Evolutionary conservation across 345 rosid genomes (phyloP).

Genomic region (Laguncularia racemosa): DNA sequence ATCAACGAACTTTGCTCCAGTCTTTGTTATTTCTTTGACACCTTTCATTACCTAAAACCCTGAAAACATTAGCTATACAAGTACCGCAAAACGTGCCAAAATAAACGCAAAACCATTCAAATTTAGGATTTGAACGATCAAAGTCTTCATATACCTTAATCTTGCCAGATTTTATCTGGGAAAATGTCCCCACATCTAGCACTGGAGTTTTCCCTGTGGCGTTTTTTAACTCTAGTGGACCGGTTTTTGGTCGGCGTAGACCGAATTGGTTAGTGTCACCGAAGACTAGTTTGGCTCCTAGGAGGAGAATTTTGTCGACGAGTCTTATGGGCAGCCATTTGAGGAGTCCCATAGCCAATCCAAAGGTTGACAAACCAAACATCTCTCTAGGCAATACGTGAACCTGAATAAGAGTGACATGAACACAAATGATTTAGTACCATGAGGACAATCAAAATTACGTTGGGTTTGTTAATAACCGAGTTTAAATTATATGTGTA

Average conservation of each 20-base stretch:
- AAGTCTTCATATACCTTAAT: conserved; percentile 44
- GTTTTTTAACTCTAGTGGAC: conserved; percentile 83
- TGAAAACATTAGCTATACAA: no score
- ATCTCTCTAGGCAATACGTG: conserved; percentile 90
- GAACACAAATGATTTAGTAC: no score
- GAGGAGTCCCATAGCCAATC: conserved; percentile 66
- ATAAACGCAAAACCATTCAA: no score
- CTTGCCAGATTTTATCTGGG: conserved; percentile 59
- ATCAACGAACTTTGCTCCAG: conserved; percentile 67
- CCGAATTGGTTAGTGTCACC: conserved; percentile 74
- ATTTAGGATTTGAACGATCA: no score
- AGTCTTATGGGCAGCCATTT: conserved; percentile 68
- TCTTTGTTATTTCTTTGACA: conserved; percentile 61
- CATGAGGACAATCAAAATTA: no score
- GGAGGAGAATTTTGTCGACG: conserved; percentile 56
- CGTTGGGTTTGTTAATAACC: no score
- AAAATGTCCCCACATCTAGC: conserved; percentile 76
- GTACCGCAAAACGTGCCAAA: no score
- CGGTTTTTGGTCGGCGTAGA: conserved; percentile 79
- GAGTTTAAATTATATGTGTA: no score
- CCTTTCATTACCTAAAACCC: conserved; percentile 52
- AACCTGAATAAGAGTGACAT: conserved; percentile 29
- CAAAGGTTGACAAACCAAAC: conserved; percentile 78
- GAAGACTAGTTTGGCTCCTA: conserved; percentile 36
- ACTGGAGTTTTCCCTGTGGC: conserved; percentile 89